phyloP scores from a whole-genome alignment of 2,329 filamentous ascomycete genomes.

The Scleromitrula shiraiana region DNA sequence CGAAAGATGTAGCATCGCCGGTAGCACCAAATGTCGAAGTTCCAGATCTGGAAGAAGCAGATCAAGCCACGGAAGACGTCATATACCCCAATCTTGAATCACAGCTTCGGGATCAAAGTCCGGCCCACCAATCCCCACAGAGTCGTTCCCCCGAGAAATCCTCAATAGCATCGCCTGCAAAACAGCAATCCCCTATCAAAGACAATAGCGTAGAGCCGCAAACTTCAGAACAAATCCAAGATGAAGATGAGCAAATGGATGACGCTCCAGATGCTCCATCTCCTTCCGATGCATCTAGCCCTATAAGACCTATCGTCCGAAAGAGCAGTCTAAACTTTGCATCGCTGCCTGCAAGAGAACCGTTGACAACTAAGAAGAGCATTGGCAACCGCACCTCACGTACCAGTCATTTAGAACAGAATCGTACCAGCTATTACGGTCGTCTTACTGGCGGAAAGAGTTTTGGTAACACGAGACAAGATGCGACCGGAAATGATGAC shows the following conservation, averaged over 20 bases:
- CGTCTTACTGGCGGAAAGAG: slow-evolving; percentile 68
- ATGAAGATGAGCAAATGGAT: slow-evolving; percentile 32
- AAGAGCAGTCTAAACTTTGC: slow-evolving; percentile 97
- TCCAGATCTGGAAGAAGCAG: no score
- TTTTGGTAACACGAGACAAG: slow-evolving; percentile 42
- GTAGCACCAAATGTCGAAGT: slow-evolving; percentile 1
- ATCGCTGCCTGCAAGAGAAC: slow-evolving; percentile 83
- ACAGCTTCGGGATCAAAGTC: slow-evolving; percentile 16
- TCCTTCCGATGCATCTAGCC: slow-evolving; percentile 64
- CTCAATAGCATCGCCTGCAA: slow-evolving; percentile 11
- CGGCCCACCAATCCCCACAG: slow-evolving; percentile 15
- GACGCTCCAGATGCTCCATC: slow-evolving; percentile 44
- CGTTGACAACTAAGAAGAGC: slow-evolving; percentile 75
- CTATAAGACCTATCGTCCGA: slow-evolving; percentile 65
- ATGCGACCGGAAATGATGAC: slow-evolving; percentile 45
- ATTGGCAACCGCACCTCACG: slow-evolving; percentile 65
- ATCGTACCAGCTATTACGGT: slow-evolving; percentile 66
- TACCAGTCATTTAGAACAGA: slow-evolving; percentile 68
- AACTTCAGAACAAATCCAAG: background rate
- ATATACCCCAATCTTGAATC: slow-evolving; percentile 22
- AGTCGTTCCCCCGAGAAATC: slow-evolving; percentile 17
- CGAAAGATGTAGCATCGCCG: slow-evolving; percentile 14
- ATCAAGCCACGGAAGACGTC: slow-evolving; percentile 6
- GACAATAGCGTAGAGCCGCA: slow-evolving; percentile 8
- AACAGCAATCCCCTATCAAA: background rate